Evolutionary conservation across 805 yeast species (phyloP), one percentile per base, ranked within the genome.

Genomic region (Zygotorulaspora sp.): DNA sequence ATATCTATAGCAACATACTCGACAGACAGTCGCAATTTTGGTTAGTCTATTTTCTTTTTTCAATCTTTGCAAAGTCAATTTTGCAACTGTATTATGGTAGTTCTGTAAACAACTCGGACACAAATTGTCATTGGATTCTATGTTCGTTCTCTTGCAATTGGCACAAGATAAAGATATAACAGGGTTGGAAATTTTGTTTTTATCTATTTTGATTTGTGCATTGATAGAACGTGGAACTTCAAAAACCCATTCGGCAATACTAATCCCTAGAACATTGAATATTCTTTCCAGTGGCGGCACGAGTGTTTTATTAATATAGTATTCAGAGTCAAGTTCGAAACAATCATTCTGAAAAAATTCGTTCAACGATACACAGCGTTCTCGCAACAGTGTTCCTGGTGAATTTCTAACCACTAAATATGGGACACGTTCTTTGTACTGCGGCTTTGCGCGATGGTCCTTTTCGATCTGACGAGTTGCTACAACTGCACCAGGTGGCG

Each of bases 401-500:
- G 71, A 52, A 14, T 81, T 85, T 38, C 75, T 74, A 5, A 79
- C 67, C 2, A 92, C 94, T 10, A 92, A 71, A 56, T 87, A 92
- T 0, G 95, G 92, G 0, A 92, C 86, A 32, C 97, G 66, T 58
- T 92, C 97, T 37, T 74, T 72, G 48, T 84, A 90, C 57, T 90
- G 96, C 0, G 97, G 96, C 50, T 77, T 88, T 1, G 81, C 72
- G 26, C 94, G 63, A 12, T 71, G 74, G 56, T 92, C 98, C 4
- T 67, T 58, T 20, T 71, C 71, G 59, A 78, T 73, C 42, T 71
- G 72, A 45, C 74, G 72, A 44, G 73, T 71, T n/a, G 92, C 82
- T 1, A 92, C 71, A 10, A 79, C 70, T 0, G 98, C 97, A 0
- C 97, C 97, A 0, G 97, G 92, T 0, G 98, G 98, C 2, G 87